A percentile compares a stretch with the other conserved stretches of the same genome.
Conservation (phyloP, 78 protist genomes). For the Dictyostelium purpureum region DNA sequence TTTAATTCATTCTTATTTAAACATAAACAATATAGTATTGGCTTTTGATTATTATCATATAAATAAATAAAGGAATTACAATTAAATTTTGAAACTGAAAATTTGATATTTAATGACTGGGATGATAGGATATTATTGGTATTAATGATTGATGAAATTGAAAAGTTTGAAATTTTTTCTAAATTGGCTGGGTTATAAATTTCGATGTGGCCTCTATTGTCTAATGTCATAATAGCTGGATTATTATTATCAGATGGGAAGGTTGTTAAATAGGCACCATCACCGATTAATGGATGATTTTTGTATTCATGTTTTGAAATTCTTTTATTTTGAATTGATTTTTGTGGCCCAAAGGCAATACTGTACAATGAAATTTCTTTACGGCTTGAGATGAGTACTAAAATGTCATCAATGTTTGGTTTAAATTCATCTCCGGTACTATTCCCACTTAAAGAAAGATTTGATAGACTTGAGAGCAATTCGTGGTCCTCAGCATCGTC, state of each 20-base stretch:
- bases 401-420: neutral
- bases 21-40: neutral
- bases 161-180: neutral
- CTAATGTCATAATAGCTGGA: neutral
- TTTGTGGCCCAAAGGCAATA: neutral
- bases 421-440: neutral
- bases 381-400: neutral
- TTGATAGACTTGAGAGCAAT: neutral
- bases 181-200: neutral
- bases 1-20: neutral
- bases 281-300: neutral
- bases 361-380: neutral
- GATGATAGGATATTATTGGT: neutral
- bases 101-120: neutral
- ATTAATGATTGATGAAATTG: neutral
- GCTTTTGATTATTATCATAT: neutral
- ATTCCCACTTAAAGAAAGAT: too few species aligned
- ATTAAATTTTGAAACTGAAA: neutral
- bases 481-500: neutral
- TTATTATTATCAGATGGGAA: neutral
- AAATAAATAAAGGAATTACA: neutral
- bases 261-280: neutral
- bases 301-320: neutral
- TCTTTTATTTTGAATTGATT: neutral
- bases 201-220: neutral